Evolutionary conservation across 176 grass and related monocot species (phyloP).

Genomic region (Oryza officinalis): DNA sequence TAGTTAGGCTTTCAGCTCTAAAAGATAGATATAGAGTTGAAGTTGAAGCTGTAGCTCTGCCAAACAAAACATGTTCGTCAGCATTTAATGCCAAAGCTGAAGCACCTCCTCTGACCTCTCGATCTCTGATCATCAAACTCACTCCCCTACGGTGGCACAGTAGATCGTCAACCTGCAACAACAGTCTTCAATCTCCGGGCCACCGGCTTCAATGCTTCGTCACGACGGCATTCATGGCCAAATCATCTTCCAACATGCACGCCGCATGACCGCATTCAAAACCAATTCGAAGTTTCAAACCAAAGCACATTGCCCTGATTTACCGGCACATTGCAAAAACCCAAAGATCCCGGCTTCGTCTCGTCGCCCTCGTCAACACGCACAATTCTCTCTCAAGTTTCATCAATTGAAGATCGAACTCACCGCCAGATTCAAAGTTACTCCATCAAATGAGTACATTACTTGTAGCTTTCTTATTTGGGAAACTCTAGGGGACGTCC

Average conservation of each 20-base stretch:
- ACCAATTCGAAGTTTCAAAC: background rate
- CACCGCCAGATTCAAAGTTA: background rate
- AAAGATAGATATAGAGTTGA: too few species aligned
- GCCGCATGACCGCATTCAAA: background rate
- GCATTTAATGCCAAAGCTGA: constrained; percentile 21
- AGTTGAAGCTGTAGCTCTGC: too few species aligned
- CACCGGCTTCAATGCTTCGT: constrained; percentile 6
- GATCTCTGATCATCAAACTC: background rate
- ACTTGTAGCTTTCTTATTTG: background rate
- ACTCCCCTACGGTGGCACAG: background rate
- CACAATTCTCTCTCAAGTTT: background rate
- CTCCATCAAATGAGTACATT: background rate
- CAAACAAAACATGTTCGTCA: too few species aligned
- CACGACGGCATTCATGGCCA: background rate
- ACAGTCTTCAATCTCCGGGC: background rate
- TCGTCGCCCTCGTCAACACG: background rate
- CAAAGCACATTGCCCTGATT: background rate
- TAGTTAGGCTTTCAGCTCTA: too few species aligned
- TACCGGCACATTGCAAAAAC: background rate
- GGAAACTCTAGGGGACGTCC: too few species aligned
- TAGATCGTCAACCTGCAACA: background rate
- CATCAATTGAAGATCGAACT: background rate
- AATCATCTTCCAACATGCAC: background rate
- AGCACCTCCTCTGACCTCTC: background rate
- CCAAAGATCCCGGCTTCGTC: background rate